Evolutionary conservation across 305 asterid genomes (phyloP), one percentile per base, ranked within the genome.

Genomic region (Solanum aculeatissimum): DNA sequence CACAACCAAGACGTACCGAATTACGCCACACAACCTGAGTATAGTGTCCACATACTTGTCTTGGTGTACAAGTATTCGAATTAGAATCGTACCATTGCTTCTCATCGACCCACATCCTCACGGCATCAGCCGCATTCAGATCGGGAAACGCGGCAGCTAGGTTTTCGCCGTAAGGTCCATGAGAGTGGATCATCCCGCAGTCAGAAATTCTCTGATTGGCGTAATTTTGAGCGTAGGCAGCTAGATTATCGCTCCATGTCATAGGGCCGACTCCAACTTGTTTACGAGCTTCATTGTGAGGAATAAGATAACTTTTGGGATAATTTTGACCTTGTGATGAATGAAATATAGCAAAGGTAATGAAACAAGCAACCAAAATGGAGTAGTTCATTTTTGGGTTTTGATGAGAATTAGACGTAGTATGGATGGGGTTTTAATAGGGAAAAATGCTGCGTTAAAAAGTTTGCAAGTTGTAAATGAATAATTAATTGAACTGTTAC

Each of bases 201-300:
- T 88, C 89, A 2, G 42, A 66, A 0, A 47, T 81, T 53, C 90
- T 89, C n/a, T 84, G 85, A 42, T 89, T 91, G 0, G 94, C 94
- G 18, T 90, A 93, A 13, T 83, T 85, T 14, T 27, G 88, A 0
- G 98, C 96, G 9, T 92, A 94, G 79, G 45, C 80, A 1, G 89
- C 93, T 0, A 94, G 78, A 0, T 86, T 85, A 0, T 86, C 4
- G 80, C 88, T 47, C 97, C 98, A 93, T 1, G 49, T 69, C 63
- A 92, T 88, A 0, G 62, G 10, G 0, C 87, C 90, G 6, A 92
- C 87, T n/a, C 95, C 89, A 49, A 93, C 96, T 23, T 86, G 78
- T 7, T 84, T 84, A 7, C 98, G 94, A 0, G 93, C 89, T 25
- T 85, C 58, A 84, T 90, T 90, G 86, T 94, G 97, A 35, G 58